Evolutionary conservation across 2,329 filamentous ascomycete species (phyloP).

Genomic region (Ceratocystis lukuohia): DNA sequence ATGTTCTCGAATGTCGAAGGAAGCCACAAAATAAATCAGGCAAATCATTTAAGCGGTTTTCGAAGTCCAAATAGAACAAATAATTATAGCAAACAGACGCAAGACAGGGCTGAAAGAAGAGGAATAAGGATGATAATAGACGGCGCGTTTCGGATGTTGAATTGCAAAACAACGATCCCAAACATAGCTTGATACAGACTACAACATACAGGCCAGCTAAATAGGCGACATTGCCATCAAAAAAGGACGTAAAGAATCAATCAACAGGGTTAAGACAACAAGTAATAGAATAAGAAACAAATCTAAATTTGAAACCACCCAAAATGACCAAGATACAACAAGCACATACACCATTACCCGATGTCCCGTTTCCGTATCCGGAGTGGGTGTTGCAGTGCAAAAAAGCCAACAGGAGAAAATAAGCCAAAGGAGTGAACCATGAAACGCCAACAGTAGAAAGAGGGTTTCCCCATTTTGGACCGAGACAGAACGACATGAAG

Average conservation of each 20-base stretch:
- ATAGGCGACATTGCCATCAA: not conserved
- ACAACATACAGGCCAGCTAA: not conserved
- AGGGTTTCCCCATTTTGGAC: slow-evolving; percentile 6
- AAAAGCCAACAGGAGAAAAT: slow-evolving; percentile 4
- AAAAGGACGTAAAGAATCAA: not conserved
- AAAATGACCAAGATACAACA: not conserved
- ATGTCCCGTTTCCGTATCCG: not conserved
- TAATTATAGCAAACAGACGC: no score
- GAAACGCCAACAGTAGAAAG: slow-evolving; percentile 7
- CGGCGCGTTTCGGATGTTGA: not conserved
- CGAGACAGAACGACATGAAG: slow-evolving; percentile 3
- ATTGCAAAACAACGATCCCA: not conserved
- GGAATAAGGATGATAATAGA: not conserved
- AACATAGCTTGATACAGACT: not conserved
- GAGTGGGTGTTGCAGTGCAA: not conserved
- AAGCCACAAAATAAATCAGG: not conserved
- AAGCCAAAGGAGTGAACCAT: slow-evolving; percentile 5
- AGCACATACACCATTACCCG: not conserved
- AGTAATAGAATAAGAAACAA: not conserved
- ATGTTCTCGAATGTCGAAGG: not conserved
- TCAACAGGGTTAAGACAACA: not conserved
- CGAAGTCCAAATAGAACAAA: no score
- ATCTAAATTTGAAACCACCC: slow-evolving; percentile 1
- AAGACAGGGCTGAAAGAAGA: no score
- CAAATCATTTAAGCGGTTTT: no score